Evolutionary conservation across 345 rosid genomes (phyloP).

Genomic region (Mallotus nudiflorus): DNA sequence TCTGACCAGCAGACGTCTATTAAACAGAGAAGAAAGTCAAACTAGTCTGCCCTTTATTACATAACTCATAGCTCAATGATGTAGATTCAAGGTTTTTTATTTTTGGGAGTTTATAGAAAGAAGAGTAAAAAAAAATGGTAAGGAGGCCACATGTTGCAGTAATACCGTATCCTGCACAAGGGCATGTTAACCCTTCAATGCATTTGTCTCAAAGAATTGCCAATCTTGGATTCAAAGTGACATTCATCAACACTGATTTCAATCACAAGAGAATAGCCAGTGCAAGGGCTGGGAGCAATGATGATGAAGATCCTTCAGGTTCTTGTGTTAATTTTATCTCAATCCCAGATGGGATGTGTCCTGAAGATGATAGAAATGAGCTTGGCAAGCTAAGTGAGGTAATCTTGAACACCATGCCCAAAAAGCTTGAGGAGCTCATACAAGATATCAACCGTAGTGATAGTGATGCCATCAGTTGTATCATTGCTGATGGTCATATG

Average conservation of each 20-base stretch:
- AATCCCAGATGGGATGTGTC: slow-evolving; percentile 13
- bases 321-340: slow-evolving; percentile 6
- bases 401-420: slow-evolving; percentile 5
- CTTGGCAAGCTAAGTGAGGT: not conserved
- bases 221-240: slow-evolving; percentile 16
- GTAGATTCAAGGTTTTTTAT: no score
- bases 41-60: no score
- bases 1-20: no score
- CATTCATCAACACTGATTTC: slow-evolving; percentile 15
- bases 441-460: not conserved
- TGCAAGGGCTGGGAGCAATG: not conserved
- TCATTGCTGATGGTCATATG: slow-evolving; percentile 25
- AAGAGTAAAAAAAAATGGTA: not conserved
- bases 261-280: slow-evolving; percentile 4
- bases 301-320: not conserved
- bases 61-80: no score
- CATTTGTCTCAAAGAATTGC: slow-evolving; percentile 1
- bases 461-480: slow-evolving; percentile 27
- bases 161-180: slow-evolving; percentile 23
- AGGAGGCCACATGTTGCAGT: slow-evolving; percentile 4
- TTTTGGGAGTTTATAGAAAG: not conserved
- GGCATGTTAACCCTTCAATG: slow-evolving; percentile 19
- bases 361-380: not conserved
- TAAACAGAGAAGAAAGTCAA: no score
- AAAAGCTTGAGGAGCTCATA: slow-evolving; percentile 5